A percentile compares a stretch with the other conserved stretches of the same genome.
phyloP scores from a whole-genome alignment of 768 basidiomycete genomes.

The Termitomyces sp. region DNA sequence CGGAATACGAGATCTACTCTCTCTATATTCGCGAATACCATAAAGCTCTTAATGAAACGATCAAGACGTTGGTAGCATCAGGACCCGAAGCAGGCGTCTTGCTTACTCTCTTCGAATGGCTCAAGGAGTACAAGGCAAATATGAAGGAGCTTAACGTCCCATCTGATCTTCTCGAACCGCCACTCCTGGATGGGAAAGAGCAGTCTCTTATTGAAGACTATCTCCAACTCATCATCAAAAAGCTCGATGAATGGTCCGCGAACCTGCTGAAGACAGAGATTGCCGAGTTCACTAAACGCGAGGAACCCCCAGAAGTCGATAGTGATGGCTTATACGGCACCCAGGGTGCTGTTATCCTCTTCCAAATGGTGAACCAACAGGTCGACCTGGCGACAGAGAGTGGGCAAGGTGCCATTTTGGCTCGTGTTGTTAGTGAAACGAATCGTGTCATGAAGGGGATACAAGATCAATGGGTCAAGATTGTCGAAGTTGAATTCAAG shows the following conservation, averaged over 20 bases:
- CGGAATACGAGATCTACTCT: constrained; percentile 86
- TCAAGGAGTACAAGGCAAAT: constrained; percentile 92
- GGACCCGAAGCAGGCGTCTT: constrained; percentile 89
- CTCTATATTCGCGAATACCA: constrained; percentile 89
- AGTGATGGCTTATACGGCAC: constrained; percentile 88
- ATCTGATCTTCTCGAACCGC: constrained; percentile 78
- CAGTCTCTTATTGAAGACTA: constrained; percentile 94
- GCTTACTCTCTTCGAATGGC: constrained; percentile 85
- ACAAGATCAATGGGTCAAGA: constrained; percentile 85
- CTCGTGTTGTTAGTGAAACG: constrained; percentile 84
- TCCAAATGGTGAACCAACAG: constrained; percentile 98
- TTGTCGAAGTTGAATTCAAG: constrained; percentile 83
- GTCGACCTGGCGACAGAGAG: constrained; percentile 94
- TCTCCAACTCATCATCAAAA: constrained; percentile 86
- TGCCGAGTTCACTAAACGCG: constrained; percentile 77
- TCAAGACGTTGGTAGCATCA: constrained; percentile 67
- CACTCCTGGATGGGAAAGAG: constrained; percentile 93
- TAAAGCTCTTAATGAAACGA: constrained; percentile 70
- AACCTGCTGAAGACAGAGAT: constrained; percentile 94
- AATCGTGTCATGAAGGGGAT: constrained; percentile 87
- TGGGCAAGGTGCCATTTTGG: constrained; percentile 90
- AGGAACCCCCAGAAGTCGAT: constrained; percentile 86
- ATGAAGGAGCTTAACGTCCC: constrained; percentile 94
- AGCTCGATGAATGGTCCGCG: constrained; percentile 94
- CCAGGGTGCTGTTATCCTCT: constrained; percentile 91